Evolutionary conservation across 106 monocot species (phyloP), one percentile per base, ranked within the genome.

Genomic region (Apostasia ramifera): DNA sequence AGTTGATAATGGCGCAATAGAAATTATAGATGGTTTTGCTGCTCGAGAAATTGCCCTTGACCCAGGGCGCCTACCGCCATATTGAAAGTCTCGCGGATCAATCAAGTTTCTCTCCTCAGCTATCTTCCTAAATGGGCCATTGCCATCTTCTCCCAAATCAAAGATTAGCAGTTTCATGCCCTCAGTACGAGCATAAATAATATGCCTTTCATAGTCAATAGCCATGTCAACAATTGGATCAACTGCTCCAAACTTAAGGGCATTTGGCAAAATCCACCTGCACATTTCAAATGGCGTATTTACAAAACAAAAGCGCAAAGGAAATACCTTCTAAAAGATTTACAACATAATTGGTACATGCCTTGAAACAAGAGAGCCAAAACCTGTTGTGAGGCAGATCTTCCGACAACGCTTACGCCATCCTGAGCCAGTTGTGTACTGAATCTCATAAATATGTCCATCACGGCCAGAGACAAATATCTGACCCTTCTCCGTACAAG

Each of bases 401-500:
- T 81, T 87, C 58, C 89, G 82, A 58, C 92, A 97, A 57, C 81
- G 80, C 66, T 97, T 97, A 59, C 81, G 82, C 97, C 97, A 97
- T 6, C 80, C 82, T 54, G 97, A 89, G 15, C 97, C 92, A 76
- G 79, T 76, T 62, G 89, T 71, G 72, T 92, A 97, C 50, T 84
- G 83, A 47, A 97, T 72, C 66, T 97, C 92, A 78, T 97, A 97
- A 9, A 97, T 85, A 59, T 97, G 92, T 2, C 97, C 92, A 80
- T 97, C 89, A 57, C 92, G 92, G n/a, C 92, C 97, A 63, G 97
- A 77, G 41, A 92, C 65, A 58, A 83, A 97, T 76, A 92, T 92
- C 38, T 81, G 86, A 41, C 97, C 97, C 47, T 79, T 87, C 8
- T 92, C 79, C 13, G 82, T 87, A 69, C 87, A 92, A 42, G 89